phyloP scores from a whole-genome alignment of 139 green algal species.

The Yamagishiella unicocca region DNA sequence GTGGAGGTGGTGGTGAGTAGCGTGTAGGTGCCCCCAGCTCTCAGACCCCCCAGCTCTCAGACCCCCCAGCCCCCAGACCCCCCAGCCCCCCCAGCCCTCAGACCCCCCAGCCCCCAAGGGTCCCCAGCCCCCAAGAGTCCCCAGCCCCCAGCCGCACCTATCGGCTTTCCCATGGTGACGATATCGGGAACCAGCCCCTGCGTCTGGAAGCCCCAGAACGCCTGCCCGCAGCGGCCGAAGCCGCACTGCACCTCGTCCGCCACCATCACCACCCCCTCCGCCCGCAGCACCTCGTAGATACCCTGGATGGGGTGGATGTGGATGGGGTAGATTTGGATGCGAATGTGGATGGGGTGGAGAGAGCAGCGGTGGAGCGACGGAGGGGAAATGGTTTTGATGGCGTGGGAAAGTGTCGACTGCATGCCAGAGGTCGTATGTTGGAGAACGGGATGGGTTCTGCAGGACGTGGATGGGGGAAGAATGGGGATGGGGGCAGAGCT shows the following conservation, averaged over 20 bases:
- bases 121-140: not conserved
- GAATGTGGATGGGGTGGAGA: too few relatives aligned
- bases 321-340: too few relatives aligned
- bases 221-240: slow-evolving; percentile 72
- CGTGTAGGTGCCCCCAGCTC: not conserved
- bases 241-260: slow-evolving; percentile 86
- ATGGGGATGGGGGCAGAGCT: too few relatives aligned
- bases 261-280: slow-evolving; percentile 70
- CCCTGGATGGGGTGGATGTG: too few relatives aligned
- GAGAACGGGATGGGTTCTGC: too few relatives aligned
- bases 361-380: too few relatives aligned
- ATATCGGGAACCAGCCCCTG: slow-evolving; percentile 79
- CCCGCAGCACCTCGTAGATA: slow-evolving; percentile 71
- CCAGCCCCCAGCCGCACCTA: slow-evolving; percentile 64
- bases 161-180: slow-evolving; percentile 81
- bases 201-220: slow-evolving; percentile 80
- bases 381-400: too few relatives aligned
- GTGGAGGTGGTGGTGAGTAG: not conserved
- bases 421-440: too few relatives aligned
- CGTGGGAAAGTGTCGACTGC: too few relatives aligned
- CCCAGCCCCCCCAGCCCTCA: too few relatives aligned
- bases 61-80: not conserved
- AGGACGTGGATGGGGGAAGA: too few relatives aligned
- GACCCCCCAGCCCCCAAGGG: too few relatives aligned
- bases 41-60: not conserved